These are phyloP conservation scores for Seiridium unicorne DNA, from an alignment of 2,329 filamentous ascomycete genomes.

Conservation along the genomic window DNA sequence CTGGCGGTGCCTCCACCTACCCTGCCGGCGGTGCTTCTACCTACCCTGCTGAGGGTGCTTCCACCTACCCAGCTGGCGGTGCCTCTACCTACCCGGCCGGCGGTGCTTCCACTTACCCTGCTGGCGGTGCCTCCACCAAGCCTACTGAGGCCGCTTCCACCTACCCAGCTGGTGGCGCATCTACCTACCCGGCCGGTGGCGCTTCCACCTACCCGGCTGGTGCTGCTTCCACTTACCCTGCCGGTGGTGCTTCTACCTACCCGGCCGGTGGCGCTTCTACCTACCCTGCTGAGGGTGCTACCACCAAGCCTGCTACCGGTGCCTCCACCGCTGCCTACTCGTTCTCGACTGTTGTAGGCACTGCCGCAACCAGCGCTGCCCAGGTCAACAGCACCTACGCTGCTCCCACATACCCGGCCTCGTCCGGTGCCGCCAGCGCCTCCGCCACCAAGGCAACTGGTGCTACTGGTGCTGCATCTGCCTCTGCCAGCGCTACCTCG, in stretches of 20 bases:
- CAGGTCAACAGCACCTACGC: not conserved
- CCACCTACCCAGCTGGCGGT: conserved; percentile 1
- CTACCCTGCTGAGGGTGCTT: conserved; percentile 3
- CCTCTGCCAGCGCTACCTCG: not conserved
- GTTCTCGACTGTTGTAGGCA: not conserved
- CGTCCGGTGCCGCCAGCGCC: not conserved
- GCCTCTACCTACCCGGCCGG: not conserved
- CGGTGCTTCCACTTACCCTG: conserved; percentile 2
- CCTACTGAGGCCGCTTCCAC: not conserved
- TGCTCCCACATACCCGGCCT: not conserved
- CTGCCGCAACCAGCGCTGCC: not conserved
- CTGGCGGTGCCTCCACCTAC: not conserved
- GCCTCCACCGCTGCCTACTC: not conserved
- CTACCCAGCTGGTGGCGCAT: not conserved
- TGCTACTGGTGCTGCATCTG: not conserved
- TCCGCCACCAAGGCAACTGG: not conserved
- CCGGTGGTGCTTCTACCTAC: not conserved
- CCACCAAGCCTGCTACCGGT: not conserved
- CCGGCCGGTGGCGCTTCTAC: not conserved
- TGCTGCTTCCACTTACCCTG: not conserved
- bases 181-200: not conserved
- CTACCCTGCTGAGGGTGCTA: conserved; percentile 2
- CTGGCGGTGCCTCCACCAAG: not conserved
- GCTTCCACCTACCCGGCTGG: not conserved
- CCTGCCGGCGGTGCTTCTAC: not conserved